These are phyloP conservation scores for Talaromyces atroroseus DNA, from an alignment of 2,329 filamentous ascomycete species.

Conservation along the genomic window DNA sequence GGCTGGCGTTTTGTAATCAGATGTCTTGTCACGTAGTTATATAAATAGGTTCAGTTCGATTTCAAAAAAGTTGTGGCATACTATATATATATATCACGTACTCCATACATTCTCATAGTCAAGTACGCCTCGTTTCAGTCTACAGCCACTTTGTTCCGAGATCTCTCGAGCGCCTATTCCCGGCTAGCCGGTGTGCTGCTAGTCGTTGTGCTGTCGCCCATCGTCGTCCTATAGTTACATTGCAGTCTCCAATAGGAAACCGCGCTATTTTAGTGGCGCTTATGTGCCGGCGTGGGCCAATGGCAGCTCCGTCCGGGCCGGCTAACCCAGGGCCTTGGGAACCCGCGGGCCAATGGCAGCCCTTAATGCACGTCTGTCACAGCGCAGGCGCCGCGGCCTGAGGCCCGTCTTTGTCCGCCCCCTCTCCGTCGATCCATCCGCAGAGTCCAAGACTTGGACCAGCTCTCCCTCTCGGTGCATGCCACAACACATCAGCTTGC, in stretches of 20 bases:
- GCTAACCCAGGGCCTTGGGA: constrained; percentile 13
- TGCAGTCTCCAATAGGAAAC: constrained; percentile 5
- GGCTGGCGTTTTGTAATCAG: neutral
- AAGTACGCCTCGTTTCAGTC: neutral
- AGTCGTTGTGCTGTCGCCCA: neutral
- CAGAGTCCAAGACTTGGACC: neutral
- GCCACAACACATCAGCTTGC: too few species aligned
- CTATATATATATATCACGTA: neutral
- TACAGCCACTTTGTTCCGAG: neutral
- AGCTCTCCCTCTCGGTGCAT: too few species aligned
- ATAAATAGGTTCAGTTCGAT: neutral
- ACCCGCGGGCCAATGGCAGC: neutral
- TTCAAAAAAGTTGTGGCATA: neutral
- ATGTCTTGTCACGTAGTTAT: neutral
- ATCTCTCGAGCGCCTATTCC: neutral
- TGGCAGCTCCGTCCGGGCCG: neutral
- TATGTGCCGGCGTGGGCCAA: constrained; percentile 8
- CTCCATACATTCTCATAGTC: too few species aligned
- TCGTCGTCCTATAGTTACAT: neutral
- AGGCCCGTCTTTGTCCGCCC: neutral
- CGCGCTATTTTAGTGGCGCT: constrained; percentile 12
- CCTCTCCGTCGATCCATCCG: neutral
- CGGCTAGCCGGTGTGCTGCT: neutral
- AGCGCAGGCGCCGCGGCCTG: constrained; percentile 13
- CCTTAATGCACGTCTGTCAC: constrained; percentile 9